Base-by-base conservation (phyloP, 768 basidiomycete genomes). In the Termitomyces titanicus region DNA sequence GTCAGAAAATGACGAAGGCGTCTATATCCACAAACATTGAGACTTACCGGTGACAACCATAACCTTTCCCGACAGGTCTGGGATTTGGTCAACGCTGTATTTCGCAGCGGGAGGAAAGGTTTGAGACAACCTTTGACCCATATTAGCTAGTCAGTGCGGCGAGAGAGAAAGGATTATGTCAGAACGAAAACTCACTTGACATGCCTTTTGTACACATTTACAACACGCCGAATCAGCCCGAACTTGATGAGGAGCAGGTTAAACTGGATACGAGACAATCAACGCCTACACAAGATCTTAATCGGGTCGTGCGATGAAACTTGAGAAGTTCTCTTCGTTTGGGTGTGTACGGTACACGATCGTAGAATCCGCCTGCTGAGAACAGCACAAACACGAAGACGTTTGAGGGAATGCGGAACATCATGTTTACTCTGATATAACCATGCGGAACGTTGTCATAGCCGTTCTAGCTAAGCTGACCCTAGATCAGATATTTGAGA, bases 21-120 rank as follows among this genome's bases (percentile, higher is more conserved):
- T 48, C 31, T 45, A 22, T 12, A 22, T 42, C 2, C 20, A 18
- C 35, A 29, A 25, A 18, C 27, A 5, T 25, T 31, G 33, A 39
- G 55, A 54, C 55, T 18, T 45, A 58, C 63, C 63, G 0, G 71
- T 73, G 38, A 75, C 64, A 25, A 75, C 61, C 47, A 68, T 62
- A 22, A 72, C 71, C 57, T 69, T 75, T 24, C 70, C 70, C 11
- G 66, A 54, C 57, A 74, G 65, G 58, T 74, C 71, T 22, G 73
- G 74, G 7, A 75, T 62, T 35, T 75, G 66, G 15, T 51, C 51
- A 9, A 55, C 59, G 5, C 44, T 64, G 59, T 63, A 71, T 37
- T 27, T 62, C 27, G 61, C 5, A 10, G 50, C 55, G 15, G 71
- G 71, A 42, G 68, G 64, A 43, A 56, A 67, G 27, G 53, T 51